Evolutionary conservation across 1,284 basidiomycete genomes (phyloP).

Genomic region (Melampsora americana): DNA sequence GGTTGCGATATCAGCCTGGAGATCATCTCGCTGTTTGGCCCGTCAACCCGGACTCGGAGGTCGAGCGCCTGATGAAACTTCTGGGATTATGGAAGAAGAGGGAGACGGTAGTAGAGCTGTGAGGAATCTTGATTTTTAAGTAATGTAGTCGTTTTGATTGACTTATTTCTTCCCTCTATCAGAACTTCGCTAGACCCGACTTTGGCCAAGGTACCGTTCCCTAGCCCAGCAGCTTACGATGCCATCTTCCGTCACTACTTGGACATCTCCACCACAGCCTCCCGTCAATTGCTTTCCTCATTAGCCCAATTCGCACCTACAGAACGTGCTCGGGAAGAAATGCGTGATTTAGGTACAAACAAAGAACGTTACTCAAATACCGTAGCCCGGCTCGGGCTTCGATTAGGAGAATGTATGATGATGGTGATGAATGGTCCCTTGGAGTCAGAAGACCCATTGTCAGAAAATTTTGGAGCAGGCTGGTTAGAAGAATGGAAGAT

Average conservation of each 20-base stretch:
- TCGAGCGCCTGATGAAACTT: slow-evolving; percentile 78
- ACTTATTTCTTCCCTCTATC: background rate
- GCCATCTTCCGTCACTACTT: slow-evolving; percentile 95
- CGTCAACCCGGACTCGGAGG: slow-evolving; percentile 84
- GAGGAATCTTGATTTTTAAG: background rate
- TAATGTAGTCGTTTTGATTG: slow-evolving; percentile 26
- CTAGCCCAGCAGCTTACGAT: slow-evolving; percentile 88
- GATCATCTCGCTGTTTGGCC: slow-evolving; percentile 99
- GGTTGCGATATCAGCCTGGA: slow-evolving; percentile 96
- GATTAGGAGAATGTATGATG: slow-evolving; percentile 85
- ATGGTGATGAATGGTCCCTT: slow-evolving; percentile 74
- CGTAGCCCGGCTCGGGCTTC: slow-evolving; percentile 76
- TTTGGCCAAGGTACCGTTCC: slow-evolving; percentile 97
- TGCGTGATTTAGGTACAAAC: slow-evolving; percentile 76
- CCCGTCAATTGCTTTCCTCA: slow-evolving; percentile 83
- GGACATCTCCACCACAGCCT: slow-evolving; percentile 86
- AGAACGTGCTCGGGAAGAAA: slow-evolving; percentile 68
- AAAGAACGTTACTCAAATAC: slow-evolving; percentile 78
- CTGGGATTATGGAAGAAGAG: slow-evolving; percentile 70
- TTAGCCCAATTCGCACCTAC: slow-evolving; percentile 84
- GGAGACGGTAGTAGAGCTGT: slow-evolving; percentile 75
- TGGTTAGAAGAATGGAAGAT: slow-evolving; percentile 70
- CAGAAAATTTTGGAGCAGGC: slow-evolving; percentile 63
- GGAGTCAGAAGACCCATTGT: slow-evolving; percentile 59
- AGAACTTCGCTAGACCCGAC: slow-evolving; percentile 89